phyloP scores from a whole-genome alignment of 805 yeast genomes.

The Yarrowia sp. region DNA sequence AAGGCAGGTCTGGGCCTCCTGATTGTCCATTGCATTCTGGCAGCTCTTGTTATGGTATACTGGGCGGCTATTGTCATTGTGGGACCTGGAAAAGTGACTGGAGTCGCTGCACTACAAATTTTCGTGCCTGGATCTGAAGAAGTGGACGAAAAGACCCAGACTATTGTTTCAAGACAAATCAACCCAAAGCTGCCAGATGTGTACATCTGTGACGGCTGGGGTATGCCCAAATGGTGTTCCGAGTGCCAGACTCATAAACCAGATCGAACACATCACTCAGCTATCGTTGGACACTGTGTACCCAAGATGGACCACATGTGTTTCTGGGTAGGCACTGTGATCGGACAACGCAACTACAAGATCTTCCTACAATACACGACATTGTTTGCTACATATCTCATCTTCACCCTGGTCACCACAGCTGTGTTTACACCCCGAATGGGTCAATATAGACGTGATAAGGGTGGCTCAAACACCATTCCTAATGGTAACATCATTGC shows the following conservation, averaged over 20 bases:
- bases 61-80: slow-evolving; percentile 48
- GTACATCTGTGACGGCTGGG: slow-evolving; percentile 68
- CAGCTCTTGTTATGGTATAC: slow-evolving; percentile 36
- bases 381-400: slow-evolving; percentile 39
- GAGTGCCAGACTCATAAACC: slow-evolving; percentile 63
- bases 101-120: not conserved
- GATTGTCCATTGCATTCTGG: slow-evolving; percentile 37
- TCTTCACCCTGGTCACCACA: slow-evolving; percentile 45
- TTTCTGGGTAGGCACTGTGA: slow-evolving; percentile 66
- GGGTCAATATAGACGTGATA: slow-evolving; percentile 33
- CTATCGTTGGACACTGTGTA: slow-evolving; percentile 54
- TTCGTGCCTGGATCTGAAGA: slow-evolving; percentile 3
- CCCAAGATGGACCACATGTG: slow-evolving; percentile 84
- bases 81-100: slow-evolving; percentile 62
- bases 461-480: not conserved
- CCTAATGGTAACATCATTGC: slow-evolving; percentile 51
- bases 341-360: slow-evolving; percentile 66
- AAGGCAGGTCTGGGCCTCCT: slow-evolving; percentile 45
- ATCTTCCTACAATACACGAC: slow-evolving; percentile 54
- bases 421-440: slow-evolving; percentile 38
- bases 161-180: slow-evolving; percentile 29
- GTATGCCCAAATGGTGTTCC: slow-evolving; percentile 76
- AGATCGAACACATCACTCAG: slow-evolving; percentile 69
- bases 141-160: slow-evolving; percentile 2
- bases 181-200: slow-evolving; percentile 48